Base-by-base conservation (phyloP, 352 stramenopile genomes). In the Blastocystis sp. region DNA sequence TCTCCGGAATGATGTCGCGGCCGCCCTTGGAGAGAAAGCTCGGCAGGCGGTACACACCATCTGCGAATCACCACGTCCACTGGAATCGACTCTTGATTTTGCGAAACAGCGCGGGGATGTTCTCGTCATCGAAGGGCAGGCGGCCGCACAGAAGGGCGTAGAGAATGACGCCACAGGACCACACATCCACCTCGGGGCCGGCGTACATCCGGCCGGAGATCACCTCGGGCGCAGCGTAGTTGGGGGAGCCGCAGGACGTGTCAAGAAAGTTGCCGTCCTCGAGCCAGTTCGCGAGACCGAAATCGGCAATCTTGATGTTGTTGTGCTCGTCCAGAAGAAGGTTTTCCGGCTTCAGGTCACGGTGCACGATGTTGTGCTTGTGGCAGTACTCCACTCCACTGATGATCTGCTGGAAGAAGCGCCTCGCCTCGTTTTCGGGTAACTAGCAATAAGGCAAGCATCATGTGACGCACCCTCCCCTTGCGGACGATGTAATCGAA, bases 281-380 rank as follows among this genome's bases (percentile, higher is more conserved):
- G 93, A 98, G 98, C 62, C 97, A 92, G 90, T 99, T 99, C 41
- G 94, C 98, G 14, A 99, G 92, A 17, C 97, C 97, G 92, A 99
- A 99, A 90, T 99, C 97, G 9, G 96, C 97, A 91, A 99, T 98
- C 91, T 99, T 99, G 89, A 99, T 96, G 90, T 99, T 99, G 89
- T 98, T 97, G 90, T 98, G 96, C 10, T 93, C 94, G 91, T 98
- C 96, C 41, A 99, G 91, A 62, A 98, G 92, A 67, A 98, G 89
- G 90, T 98, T 98, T 78, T 98, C 95, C 2, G 96, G 96, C 91
- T 99, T 98, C 48, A 99, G 92, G 91, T 98, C 96, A 88, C 96
- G 93, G 89, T 99, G 97, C 52, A 99, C 96, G 88, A 99, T 98
- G 88, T 96, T 95, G 90, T 98, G 95, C 89, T 97, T 98, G 91